Evolutionary conservation across 306 rosid genomes (phyloP).

Genomic region (Pterocarpus macrocarpus): DNA sequence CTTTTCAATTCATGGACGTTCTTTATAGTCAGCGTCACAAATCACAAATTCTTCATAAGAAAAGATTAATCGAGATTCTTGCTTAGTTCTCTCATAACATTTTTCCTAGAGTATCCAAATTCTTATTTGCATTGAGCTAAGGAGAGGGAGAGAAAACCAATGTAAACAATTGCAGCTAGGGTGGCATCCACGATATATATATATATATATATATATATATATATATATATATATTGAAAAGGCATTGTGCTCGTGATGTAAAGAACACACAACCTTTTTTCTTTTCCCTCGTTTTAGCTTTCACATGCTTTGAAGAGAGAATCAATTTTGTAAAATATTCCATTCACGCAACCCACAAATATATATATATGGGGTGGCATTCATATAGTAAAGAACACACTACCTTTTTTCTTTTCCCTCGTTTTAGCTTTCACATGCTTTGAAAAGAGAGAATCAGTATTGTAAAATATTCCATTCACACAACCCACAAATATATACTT

Average conservation of each 20-base stretch:
- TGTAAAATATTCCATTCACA: slow-evolving; percentile 17
- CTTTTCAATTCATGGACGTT: no score
- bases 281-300: background rate
- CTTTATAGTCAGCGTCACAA: no score
- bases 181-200: background rate
- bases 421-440: slow-evolving; percentile 30
- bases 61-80: background rate
- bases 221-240: background rate
- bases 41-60: background rate
- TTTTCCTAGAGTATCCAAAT: no score
- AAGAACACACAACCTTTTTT: background rate
- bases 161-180: background rate
- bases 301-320: slow-evolving; percentile 30
- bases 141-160: background rate
- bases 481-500: background rate
- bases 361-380: slow-evolving; percentile 11
- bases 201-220: no score
- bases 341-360: slow-evolving; percentile 1
- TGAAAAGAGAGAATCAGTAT: background rate
- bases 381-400: background rate
- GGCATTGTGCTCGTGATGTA: slow-evolving; percentile 12
- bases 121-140: no score
- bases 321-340: background rate
- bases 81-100: no score
- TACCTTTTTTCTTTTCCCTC: background rate